Percentiles rank a stretch among this genome's conserved stretches.
These are phyloP conservation scores for Elsinoe ampelina DNA, from an alignment of 2,329 filamentous ascomycete genomes.

Conservation along the genomic window DNA sequence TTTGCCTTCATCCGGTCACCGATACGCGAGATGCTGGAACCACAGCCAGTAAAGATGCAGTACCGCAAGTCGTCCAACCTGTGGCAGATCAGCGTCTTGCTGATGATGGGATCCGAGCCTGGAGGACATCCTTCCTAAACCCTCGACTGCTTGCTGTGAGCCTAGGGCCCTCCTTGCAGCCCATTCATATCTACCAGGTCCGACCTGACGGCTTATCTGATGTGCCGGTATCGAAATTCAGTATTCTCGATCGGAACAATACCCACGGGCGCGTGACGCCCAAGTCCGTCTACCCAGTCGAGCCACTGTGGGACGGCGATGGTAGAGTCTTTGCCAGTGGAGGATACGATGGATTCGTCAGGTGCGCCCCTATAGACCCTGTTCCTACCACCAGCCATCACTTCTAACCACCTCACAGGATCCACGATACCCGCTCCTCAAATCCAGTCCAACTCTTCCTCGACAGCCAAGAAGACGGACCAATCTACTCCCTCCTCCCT, in stretches of 20 bases:
- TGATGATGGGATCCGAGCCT: constrained; percentile 24
- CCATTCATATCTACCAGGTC: constrained; percentile 43
- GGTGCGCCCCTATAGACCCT: neutral
- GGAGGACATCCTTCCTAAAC: constrained; percentile 47
- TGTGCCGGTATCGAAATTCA: constrained; percentile 33
- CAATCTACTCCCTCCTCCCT: constrained; percentile 49
- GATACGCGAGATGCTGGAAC: constrained; percentile 26
- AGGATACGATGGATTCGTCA: constrained; percentile 47
- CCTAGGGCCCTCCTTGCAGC: constrained; percentile 34
- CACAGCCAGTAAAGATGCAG: constrained; percentile 27
- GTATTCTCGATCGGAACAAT: constrained; percentile 21
- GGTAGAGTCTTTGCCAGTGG: constrained; percentile 50
- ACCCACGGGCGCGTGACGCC: constrained; percentile 22
- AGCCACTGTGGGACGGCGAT: constrained; percentile 19
- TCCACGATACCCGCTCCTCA: constrained; percentile 47
- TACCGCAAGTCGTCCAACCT: constrained; percentile 17
- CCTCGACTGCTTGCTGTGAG: constrained; percentile 44
- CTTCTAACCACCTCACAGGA: constrained; percentile 27
- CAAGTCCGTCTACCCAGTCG: constrained; percentile 39
- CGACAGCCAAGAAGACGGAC: constrained; percentile 47
- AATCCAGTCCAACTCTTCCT: constrained; percentile 39
- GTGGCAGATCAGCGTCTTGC: neutral
- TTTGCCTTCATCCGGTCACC: constrained; percentile 22
- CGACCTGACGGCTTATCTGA: constrained; percentile 35
- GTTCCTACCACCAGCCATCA: no score